A percentile compares a stretch with the other conserved stretches of the same genome.
Conservation (phyloP, 192 early-diverging fungal genomes). For the Tieghemiomyces parasiticus region DNA sequence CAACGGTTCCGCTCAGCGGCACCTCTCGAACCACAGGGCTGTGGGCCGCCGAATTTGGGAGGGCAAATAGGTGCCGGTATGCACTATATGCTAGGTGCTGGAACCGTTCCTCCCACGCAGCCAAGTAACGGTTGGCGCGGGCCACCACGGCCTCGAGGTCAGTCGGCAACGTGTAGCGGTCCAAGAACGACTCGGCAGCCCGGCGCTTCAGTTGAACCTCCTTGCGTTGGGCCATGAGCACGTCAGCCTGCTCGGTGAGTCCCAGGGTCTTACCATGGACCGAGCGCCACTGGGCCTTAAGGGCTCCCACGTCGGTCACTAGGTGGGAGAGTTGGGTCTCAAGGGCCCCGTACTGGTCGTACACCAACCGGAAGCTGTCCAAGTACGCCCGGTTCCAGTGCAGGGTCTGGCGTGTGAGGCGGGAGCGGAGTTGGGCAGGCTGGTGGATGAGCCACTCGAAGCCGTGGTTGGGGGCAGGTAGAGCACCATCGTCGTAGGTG, state of each 20-base stretch:
- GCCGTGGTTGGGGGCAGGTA: slow-evolving; percentile 16
- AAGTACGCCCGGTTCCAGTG: background rate
- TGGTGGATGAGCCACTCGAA: background rate
- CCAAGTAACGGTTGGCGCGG: background rate
- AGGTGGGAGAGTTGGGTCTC: background rate
- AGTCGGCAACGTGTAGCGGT: slow-evolving; percentile 12
- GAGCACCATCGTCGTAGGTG: background rate
- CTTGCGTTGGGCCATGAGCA: slow-evolving; percentile 19
- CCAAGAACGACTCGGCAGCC: slow-evolving; percentile 13
- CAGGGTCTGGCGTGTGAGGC: background rate
- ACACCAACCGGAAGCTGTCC: background rate
- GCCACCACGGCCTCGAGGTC: slow-evolving; percentile 4
- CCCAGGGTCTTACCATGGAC: background rate
- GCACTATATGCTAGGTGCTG: background rate
- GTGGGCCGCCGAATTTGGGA: slow-evolving; percentile 12
- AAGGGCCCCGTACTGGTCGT: background rate
- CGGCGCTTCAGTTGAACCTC: slow-evolving; percentile 11
- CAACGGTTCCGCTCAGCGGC: background rate
- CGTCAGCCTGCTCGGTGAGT: slow-evolving; percentile 13
- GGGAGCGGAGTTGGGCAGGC: background rate
- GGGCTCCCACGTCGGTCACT: background rate
- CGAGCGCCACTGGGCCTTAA: background rate
- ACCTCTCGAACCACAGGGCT: background rate
- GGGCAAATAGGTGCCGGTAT: slow-evolving; percentile 12
- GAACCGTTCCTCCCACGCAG: background rate